phyloP scores from a whole-genome alignment of 1,284 basidiomycete genomes.

The Cryptococcus maquisensis region DNA sequence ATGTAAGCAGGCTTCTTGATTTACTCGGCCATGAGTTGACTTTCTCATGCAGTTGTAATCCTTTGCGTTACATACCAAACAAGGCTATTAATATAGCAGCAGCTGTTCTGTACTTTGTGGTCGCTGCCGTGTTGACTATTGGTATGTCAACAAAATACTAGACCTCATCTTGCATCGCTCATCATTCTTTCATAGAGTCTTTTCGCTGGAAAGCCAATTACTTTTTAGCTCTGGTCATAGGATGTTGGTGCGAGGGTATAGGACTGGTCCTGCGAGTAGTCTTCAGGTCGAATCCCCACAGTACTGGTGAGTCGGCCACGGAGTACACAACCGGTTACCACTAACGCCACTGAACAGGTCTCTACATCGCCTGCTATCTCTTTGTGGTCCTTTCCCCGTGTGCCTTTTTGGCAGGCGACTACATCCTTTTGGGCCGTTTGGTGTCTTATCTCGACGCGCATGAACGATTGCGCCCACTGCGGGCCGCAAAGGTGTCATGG shows the following conservation, averaged over 20 bases:
- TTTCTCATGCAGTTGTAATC: constrained; percentile 33
- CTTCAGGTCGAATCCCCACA: constrained; percentile 39
- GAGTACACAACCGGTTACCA: neutral
- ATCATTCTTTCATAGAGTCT: constrained; percentile 6
- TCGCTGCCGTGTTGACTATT: constrained; percentile 55
- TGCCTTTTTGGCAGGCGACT: constrained; percentile 70
- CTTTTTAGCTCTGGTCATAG: constrained; percentile 63
- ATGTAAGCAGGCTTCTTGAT: constrained; percentile 5
- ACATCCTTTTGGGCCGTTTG: constrained; percentile 60
- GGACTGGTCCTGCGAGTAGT: constrained; percentile 44
- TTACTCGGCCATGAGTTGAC: neutral
- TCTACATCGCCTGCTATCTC: constrained; percentile 59
- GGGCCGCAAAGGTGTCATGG: constrained; percentile 23
- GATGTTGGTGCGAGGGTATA: constrained; percentile 56
- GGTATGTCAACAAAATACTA: constrained; percentile 37
- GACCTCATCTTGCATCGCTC: neutral
- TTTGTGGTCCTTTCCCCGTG: constrained; percentile 67
- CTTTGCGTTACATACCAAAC: constrained; percentile 58
- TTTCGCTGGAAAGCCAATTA: constrained; percentile 55
- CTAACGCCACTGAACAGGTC: constrained; percentile 1
- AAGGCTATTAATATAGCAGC: constrained; percentile 58
- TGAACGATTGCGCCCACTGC: constrained; percentile 52
- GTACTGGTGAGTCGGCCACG: constrained; percentile 26
- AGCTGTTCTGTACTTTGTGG: constrained; percentile 54
- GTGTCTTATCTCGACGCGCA: constrained; percentile 55